A percentile compares a stretch with the other conserved stretches of the same genome.
Conservation (phyloP, 345 rosid species). For the Physaria fendleri region DNA sequence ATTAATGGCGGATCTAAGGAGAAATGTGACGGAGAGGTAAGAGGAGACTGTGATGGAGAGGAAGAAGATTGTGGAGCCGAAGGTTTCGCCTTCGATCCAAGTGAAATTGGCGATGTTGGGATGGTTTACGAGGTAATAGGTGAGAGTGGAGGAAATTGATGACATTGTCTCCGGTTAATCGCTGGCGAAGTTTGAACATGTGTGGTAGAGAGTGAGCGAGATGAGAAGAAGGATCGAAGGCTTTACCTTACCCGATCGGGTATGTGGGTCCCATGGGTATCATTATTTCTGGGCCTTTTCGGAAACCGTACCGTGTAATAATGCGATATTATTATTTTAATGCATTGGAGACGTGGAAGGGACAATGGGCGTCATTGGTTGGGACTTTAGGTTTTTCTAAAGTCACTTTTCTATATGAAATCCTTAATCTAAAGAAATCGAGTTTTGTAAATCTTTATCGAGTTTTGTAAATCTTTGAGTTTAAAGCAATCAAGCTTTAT, state of each 20-base stretch:
- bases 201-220: no score
- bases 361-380: no score
- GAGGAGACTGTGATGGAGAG: slow-evolving; percentile 37
- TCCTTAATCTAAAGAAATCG: no score
- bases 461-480: no score
- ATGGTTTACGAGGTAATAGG: slow-evolving; percentile 50
- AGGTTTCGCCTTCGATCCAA: slow-evolving; percentile 51
- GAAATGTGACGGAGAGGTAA: slow-evolving; percentile 49
- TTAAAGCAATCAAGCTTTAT: no score
- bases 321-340: no score
- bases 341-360: no score
- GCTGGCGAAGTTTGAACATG: not conserved
- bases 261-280: not conserved
- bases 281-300: no score
- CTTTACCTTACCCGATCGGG: not conserved
- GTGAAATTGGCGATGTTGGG: slow-evolving; percentile 45
- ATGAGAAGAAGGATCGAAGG: not conserved
- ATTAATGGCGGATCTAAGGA: slow-evolving; percentile 32
- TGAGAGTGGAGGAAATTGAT: slow-evolving; percentile 26
- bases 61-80: slow-evolving; percentile 53
- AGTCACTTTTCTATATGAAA: no score
- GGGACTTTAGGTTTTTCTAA: no score
- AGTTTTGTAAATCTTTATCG: no score
- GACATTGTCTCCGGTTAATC: slow-evolving; percentile 1
- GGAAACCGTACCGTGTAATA: no score